Conservation (phyloP, 106 monocot species). For the Dendrobium chrysotoxum region DNA sequence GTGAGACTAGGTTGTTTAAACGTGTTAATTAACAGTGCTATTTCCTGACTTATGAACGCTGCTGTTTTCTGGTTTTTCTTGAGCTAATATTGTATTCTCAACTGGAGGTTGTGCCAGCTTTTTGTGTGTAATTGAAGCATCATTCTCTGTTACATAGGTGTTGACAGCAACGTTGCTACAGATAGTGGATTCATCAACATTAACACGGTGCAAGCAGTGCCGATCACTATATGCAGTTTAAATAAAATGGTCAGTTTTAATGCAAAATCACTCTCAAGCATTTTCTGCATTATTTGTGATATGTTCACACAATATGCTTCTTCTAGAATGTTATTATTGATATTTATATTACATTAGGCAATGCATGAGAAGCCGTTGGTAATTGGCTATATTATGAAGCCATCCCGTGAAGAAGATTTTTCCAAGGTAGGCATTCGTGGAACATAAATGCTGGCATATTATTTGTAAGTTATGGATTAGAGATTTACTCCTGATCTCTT, state of each 20-base stretch:
- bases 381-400: slow-evolving; percentile 90
- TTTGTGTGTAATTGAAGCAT: not conserved
- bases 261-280: not conserved
- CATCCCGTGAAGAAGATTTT: slow-evolving; percentile 92
- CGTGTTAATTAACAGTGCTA: not conserved
- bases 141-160: slow-evolving; percentile 28
- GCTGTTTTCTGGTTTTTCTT: not conserved
- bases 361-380: slow-evolving; percentile 15
- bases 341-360: slow-evolving; percentile 29
- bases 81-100: not conserved
- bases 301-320: not conserved
- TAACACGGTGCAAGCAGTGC: slow-evolving; percentile 44
- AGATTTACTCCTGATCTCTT: slow-evolving; percentile 10
- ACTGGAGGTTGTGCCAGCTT: not conserved
- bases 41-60: not conserved
- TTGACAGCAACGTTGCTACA: slow-evolving; percentile 6
- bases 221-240: slow-evolving; percentile 40
- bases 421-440: slow-evolving; percentile 48
- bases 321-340: not conserved
- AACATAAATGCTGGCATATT: not conserved
- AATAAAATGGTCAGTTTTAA: slow-evolving; percentile 50
- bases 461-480: slow-evolving; percentile 6
- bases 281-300: not conserved
- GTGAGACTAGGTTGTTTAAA: not conserved
- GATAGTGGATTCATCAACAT: slow-evolving; percentile 24